Percentiles rank a stretch among this genome's conserved stretches.
Evolutionary conservation across 75 land plant genomes (phyloP).

Genomic region (Cryptomeria japonica): DNA sequence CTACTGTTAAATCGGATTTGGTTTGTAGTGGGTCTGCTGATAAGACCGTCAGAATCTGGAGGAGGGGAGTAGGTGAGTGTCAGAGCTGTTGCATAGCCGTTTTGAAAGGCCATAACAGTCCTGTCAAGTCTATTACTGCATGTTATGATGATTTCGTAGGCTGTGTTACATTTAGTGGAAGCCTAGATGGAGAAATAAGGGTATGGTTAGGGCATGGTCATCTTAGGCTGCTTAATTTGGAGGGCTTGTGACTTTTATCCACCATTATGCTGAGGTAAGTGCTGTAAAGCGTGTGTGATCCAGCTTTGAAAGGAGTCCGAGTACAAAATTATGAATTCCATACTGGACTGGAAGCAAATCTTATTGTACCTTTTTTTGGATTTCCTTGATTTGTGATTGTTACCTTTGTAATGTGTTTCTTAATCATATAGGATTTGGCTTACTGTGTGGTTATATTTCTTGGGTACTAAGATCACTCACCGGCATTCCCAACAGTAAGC

Average conservation of each 20-base stretch:
- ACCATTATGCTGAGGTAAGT: not conserved
- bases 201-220: constrained; percentile 39
- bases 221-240: not conserved
- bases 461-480: not conserved
- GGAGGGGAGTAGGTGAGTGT: constrained; percentile 9
- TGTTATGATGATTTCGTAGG: constrained; percentile 7
- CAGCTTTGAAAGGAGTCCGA: not conserved
- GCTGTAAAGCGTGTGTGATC: too few relatives aligned
- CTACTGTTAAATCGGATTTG: constrained; percentile 17
- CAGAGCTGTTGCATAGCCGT: constrained; percentile 33
- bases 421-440: not conserved
- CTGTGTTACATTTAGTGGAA: constrained; percentile 54
- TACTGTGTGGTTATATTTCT: not conserved
- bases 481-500: not conserved
- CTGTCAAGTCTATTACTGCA: constrained; percentile 56
- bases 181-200: constrained; percentile 67
- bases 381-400: not conserved
- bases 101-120: constrained; percentile 55
- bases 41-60: constrained; percentile 73
- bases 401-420: not conserved
- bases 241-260: not conserved
- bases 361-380: not conserved
- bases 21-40: constrained; percentile 63
- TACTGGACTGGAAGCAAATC: not conserved
- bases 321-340: not conserved